A percentile compares a stretch with the other conserved stretches of the same genome.
These are phyloP conservation scores for Parathielavia appendiculata DNA, from an alignment of 495 filamentous ascomycete genomes.

Conservation along the genomic window DNA sequence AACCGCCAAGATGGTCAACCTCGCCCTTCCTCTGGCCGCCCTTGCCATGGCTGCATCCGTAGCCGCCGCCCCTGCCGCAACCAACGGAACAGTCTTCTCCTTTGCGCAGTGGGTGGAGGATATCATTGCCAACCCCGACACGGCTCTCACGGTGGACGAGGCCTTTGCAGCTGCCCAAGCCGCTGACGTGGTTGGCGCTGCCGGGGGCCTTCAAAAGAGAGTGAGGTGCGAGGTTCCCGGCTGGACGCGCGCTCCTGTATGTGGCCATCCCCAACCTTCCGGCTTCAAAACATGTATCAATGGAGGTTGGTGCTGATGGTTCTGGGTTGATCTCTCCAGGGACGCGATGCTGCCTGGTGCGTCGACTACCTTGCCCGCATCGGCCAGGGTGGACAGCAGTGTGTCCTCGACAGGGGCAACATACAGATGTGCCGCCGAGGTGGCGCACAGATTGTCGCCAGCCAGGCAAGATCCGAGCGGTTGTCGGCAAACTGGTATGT, in stretches of 20 bases:
- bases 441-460: background rate
- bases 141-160: background rate
- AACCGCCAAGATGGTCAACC: background rate
- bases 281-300: too few relatives aligned
- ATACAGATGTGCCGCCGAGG: background rate
- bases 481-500: constrained; percentile 4
- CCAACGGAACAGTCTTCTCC: background rate
- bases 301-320: background rate
- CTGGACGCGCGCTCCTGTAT: background rate
- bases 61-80: background rate
- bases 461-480: background rate
- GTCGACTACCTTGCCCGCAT: constrained; percentile 2
- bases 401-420: background rate
- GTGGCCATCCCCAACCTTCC: background rate
- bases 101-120: constrained; percentile 4
- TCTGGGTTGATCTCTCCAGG: background rate
- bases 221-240: background rate
- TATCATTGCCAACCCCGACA: background rate
- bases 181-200: background rate
- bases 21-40: background rate
- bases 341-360: background rate
- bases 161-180: background rate
- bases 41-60: background rate
- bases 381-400: background rate
- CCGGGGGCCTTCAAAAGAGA: background rate